Percentiles rank a stretch among this genome's conserved stretches.
phyloP scores from a whole-genome alignment of 495 filamentous ascomycete species.

The Collariella sp. region DNA sequence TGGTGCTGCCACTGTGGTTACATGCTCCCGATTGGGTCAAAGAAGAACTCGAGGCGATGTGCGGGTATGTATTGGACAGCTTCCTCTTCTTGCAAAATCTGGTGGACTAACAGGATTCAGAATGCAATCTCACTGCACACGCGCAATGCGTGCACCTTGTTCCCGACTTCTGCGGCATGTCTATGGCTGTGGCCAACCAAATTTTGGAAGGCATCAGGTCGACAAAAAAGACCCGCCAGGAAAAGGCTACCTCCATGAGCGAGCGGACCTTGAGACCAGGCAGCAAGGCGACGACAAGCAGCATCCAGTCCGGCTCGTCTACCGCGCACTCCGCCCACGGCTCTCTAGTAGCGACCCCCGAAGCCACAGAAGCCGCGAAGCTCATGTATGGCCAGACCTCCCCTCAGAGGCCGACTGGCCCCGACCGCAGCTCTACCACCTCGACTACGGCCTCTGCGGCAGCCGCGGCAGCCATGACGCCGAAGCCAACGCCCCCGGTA shows the following conservation, averaged over 20 bases:
- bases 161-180: conserved; percentile 99
- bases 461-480: conserved; percentile 38
- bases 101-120: conserved; percentile 38
- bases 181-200: conserved; percentile 92
- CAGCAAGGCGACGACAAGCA: conserved; percentile 31
- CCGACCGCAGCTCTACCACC: conserved; percentile 34
- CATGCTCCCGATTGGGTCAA: conserved; percentile 81
- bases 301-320: conserved; percentile 20
- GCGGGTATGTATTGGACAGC: conserved; percentile 46
- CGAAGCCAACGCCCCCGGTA: conserved; percentile 25
- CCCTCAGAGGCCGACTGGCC: conserved; percentile 31
- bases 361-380: conserved; percentile 44
- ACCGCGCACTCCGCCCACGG: conserved; percentile 27
- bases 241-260: conserved; percentile 47
- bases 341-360: conserved; percentile 32
- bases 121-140: conserved; percentile 89
- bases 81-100: background rate
- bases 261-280: conserved; percentile 57
- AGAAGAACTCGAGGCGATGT: conserved; percentile 88
- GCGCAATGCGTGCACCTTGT: conserved; percentile 89
- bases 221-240: conserved; percentile 47
- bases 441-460: conserved; percentile 38
- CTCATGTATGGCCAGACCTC: conserved; percentile 46
- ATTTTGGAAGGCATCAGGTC: conserved; percentile 65
- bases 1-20: conserved; percentile 99